Evolutionary conservation across 202 grass and related monocot genomes (phyloP), one percentile per base, ranked within the genome.

Genomic region (Panicum hallii): DNA sequence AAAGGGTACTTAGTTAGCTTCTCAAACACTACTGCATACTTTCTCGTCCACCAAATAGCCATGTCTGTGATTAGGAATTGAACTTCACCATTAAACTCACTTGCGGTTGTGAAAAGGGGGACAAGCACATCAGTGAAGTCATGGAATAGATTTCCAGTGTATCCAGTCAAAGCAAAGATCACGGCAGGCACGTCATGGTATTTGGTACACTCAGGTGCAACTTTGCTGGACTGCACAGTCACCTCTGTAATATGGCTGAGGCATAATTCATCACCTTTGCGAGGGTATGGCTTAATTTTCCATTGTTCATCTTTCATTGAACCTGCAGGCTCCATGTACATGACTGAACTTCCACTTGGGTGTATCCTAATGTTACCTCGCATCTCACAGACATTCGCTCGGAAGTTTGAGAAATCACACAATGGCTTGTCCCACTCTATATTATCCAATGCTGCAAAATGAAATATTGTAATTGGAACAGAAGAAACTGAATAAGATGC

Each of bases 261-360:
- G 73, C 92, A 94, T n/a, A 93, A 48, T 2, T 95, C 77, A n/a
- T 98, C 95, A 11, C 95, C 95, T 86, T 98, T 98, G 26, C 95
- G 91, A 40, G 95, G 90, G 80, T 98, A 98, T 6, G 95, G 93
- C 52, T 89, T 89, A 43, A 95, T 83, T 82, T 93, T 93, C 87
- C 87, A 93, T 36, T 63, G 49, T 60, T 98, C 93, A 2, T 90
- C 63, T 67, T 83, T 88, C 76, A 63, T 77, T 41, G 89, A 90
- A 66, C 85, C 82, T 11, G 80, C 73, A 45, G 85, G 75, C 41
- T 98, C 91, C 90, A 94, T 89, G 82, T 89, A 94, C 70, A 97
- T 74, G 52, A 97, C 82, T 1, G 73, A 91, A 58, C 82, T 91
- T 22, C 85, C 84, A 26, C 86, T 91, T 0, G 88, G 67, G 76